These are phyloP conservation scores for Malus hybrid DNA, from an alignment of 331 rosid genomes.

Conservation along the genomic window DNA sequence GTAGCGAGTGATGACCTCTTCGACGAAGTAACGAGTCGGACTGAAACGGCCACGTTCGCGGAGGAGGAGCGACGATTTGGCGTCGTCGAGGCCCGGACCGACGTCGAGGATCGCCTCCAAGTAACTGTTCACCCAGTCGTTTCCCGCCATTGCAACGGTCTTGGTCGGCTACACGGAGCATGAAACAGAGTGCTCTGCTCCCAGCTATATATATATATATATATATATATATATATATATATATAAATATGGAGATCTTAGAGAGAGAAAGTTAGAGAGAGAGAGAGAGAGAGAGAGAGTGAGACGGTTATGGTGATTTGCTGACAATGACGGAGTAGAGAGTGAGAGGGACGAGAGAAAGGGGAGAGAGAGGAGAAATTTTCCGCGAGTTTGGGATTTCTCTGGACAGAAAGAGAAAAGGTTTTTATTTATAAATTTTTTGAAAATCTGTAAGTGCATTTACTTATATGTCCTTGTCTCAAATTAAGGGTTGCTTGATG, in stretches of 20 bases:
- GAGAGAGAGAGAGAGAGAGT: background rate
- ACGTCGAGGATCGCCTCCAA: conserved; percentile 58
- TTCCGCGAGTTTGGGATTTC: conserved; percentile 5
- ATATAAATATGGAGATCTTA: background rate
- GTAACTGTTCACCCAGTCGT: conserved; percentile 52
- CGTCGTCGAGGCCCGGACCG: conserved; percentile 44
- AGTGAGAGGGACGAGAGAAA: background rate
- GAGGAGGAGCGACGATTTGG: conserved; percentile 37
- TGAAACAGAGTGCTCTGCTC: background rate
- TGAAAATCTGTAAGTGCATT: background rate
- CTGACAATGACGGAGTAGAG: background rate
- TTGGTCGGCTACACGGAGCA: background rate
- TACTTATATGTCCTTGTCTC: background rate
- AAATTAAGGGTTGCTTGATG: background rate
- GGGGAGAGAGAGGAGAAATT: background rate
- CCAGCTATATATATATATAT: background rate
- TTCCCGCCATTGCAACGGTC: conserved; percentile 44
- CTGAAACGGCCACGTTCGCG: conserved; percentile 50
- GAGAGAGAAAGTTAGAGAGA: too few species aligned
- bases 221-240: background rate
- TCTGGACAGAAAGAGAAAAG: background rate
- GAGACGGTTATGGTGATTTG: background rate
- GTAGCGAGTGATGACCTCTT: conserved; percentile 53
- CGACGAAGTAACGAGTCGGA: conserved; percentile 57
- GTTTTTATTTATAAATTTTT: background rate